Base-by-base conservation (phyloP, 768 basidiomycete genomes). In the Mycena kentingensis region DNA sequence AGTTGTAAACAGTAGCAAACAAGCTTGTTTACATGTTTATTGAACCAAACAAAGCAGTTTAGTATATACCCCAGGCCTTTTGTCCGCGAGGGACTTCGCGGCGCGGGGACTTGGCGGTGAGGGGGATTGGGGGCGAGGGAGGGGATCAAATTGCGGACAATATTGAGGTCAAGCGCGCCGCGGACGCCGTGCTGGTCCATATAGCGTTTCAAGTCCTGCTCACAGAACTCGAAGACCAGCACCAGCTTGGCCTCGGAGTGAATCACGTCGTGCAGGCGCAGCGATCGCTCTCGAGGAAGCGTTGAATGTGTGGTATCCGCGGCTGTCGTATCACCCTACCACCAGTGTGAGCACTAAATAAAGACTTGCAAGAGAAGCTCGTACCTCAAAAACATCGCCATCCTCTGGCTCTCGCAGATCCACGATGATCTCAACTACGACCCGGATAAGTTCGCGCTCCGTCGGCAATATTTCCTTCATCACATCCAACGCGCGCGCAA, bases 91-190 rank as follows among this genome's bases (percentile, higher is more conserved):
- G n/a, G n/a, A n/a, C n/a, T n/a, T n/a, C n/a, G n/a, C n/a, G n/a
- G n/a, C n/a, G n/a, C n/a, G n/a, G n/a, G n/a, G n/a, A n/a, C n/a
- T n/a, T n/a, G n/a, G n/a, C n/a, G n/a, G n/a, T n/a, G n/a, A n/a
- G n/a, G n/a, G n/a, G n/a, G n/a, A n/a, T n/a, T n/a, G n/a, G n/a
- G n/a, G n/a, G n/a, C n/a, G n/a, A n/a, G n/a, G n/a, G n/a, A n/a
- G n/a, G n/a, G n/a, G n/a, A n/a, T n/a, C n/a, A n/a, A n/a, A n/a
- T n/a, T n/a, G n/a, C n/a, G n/a, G n/a, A n/a, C n/a, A n/a, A n/a
- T n/a, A 98, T 76, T 78, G 96, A 85, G 1, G 87, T 89, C 32
- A 88, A 91, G 57, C 90, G 92, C 16, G 98, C 74, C 56, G 95
- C 58, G 59, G 98, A 93, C n/a, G 84, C 82, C 19, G 85, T 67